Evolutionary conservation across 1,284 basidiomycete genomes (phyloP).

Genomic region (Mycosarcoma maydis): DNA sequence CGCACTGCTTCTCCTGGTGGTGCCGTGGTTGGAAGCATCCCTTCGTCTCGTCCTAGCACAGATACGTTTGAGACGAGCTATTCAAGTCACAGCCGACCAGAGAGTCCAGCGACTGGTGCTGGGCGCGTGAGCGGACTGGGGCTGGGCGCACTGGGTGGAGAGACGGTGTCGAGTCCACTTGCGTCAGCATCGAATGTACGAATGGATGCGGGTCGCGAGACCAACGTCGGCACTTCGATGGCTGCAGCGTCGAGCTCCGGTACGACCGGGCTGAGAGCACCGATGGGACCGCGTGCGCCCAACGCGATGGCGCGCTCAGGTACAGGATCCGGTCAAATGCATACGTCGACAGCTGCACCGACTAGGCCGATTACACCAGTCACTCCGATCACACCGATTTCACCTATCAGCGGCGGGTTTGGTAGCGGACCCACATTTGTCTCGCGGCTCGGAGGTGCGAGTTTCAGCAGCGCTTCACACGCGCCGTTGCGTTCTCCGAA

Average conservation of each 20-base stretch:
- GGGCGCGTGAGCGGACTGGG: constrained; percentile 11
- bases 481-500: constrained; percentile 4
- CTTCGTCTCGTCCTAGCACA: constrained; percentile 17
- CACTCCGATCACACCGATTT: constrained; percentile 28
- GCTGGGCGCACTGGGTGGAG: constrained; percentile 1
- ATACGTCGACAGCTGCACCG: neutral
- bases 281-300: constrained; percentile 32
- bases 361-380: constrained; percentile 12
- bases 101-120: constrained; percentile 24
- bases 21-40: neutral
- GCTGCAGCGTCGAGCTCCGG: neutral
- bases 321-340: constrained; percentile 12
- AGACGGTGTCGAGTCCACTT: neutral
- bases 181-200: neutral
- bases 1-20: constrained; percentile 9
- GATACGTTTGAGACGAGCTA: constrained; percentile 28
- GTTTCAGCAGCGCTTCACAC: constrained; percentile 10
- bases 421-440: constrained; percentile 25
- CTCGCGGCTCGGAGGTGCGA: constrained; percentile 27
- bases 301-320: constrained; percentile 22
- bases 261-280: constrained; percentile 20
- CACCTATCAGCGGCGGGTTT: constrained; percentile 9
- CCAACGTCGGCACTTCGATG: neutral
- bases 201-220: neutral
- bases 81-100: constrained; percentile 24